Evolutionary conservation across 768 basidiomycete genomes (phyloP).

Genomic region (Lactarius sp.): DNA sequence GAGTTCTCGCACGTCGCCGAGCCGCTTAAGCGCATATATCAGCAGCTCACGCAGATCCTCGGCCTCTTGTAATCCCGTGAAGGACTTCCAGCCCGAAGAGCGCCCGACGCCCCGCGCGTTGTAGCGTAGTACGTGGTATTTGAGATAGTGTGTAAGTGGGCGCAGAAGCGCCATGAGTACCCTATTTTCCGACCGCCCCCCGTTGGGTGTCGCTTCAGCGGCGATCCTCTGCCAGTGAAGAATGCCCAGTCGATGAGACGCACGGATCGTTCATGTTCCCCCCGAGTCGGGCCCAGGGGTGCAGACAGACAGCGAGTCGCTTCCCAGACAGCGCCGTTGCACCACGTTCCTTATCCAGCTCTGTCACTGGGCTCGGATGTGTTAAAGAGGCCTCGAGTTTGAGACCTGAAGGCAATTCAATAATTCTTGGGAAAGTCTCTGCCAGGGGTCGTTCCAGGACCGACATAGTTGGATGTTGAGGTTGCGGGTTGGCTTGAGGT

Average conservation of each 20-base stretch:
- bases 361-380: conserved; percentile 13
- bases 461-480: background rate
- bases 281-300: conserved; percentile 86
- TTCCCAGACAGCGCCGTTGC: conserved; percentile 22
- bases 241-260: conserved; percentile 31
- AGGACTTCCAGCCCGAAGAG: conserved; percentile 67
- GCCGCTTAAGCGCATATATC: conserved; percentile 44
- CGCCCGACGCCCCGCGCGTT: conserved; percentile 76
- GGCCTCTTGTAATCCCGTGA: conserved; percentile 67
- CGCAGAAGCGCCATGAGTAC: conserved; percentile 41
- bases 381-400: conserved; percentile 20
- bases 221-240: background rate
- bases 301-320: conserved; percentile 64
- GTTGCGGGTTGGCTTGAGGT: background rate
- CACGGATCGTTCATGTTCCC: conserved; percentile 75
- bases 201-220: background rate
- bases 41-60: conserved; percentile 64
- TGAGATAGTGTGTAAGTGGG: conserved; percentile 38
- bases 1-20: conserved; percentile 44
- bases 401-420: conserved; percentile 21
- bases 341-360: conserved; percentile 20
- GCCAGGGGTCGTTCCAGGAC: conserved; percentile 3
- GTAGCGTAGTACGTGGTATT: conserved; percentile 61
- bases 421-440: conserved; percentile 15
- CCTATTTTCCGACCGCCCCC: conserved; percentile 31